These are phyloP conservation scores for Leptodermis oblonga DNA, from an alignment of 257 asterid genomes.

Conservation along the genomic window DNA sequence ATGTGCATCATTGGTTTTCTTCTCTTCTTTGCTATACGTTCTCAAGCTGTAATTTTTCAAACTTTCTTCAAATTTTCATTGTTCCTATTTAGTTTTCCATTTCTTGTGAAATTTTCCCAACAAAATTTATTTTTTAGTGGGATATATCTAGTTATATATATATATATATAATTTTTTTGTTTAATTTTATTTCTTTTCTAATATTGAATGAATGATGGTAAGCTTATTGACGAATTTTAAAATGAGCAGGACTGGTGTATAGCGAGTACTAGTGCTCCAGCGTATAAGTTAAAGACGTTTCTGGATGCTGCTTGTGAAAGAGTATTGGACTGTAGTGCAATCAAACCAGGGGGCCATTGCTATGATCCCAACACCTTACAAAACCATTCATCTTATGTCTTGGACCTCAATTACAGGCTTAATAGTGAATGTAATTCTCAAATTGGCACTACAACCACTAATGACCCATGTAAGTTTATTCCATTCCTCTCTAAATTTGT, in stretches of 20 bases:
- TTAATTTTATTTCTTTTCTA: not conserved
- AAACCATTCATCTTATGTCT: conserved; percentile 20
- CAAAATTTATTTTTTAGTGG: too few species aligned
- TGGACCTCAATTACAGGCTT: conserved; percentile 5
- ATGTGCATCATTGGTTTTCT: not conserved
- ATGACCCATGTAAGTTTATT: conserved; percentile 18
- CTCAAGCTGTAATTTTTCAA: not conserved
- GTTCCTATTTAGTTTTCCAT: not conserved
- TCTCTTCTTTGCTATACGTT: not conserved
- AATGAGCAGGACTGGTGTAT: not conserved
- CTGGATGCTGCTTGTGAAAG: conserved; percentile 10
- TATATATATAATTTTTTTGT: too few species aligned
- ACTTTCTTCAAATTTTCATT: not conserved
- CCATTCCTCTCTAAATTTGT: too few species aligned
- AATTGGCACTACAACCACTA: not conserved
- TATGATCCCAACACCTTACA: conserved; percentile 1
- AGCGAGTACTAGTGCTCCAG: not conserved
- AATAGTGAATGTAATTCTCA: not conserved
- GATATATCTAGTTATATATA: too few species aligned
- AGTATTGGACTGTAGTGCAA: conserved; percentile 9
- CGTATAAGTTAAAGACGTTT: conserved; percentile 7
- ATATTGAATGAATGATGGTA: too few species aligned
- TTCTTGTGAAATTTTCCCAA: too few species aligned
- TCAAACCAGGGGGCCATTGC: conserved; percentile 13
- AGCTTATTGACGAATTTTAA: too few species aligned